Percentiles rank a stretch among this genome's conserved stretches.
These are phyloP conservation scores for Hymenoscyphus repandus DNA, from an alignment of 2,329 filamentous ascomycete species.

Conservation along the genomic window DNA sequence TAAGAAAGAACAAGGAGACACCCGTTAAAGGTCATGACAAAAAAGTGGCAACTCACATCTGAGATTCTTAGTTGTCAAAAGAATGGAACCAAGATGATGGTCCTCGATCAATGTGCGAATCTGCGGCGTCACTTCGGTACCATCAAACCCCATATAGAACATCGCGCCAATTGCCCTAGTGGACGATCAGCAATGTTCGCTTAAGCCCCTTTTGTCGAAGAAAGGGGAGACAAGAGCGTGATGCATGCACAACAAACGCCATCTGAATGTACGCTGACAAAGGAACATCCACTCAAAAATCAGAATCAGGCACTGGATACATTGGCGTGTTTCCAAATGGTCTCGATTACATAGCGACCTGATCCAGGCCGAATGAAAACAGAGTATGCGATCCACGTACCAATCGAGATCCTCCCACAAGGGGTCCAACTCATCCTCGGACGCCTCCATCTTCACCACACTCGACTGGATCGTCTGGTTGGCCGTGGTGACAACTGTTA, in stretches of 20 bases:
- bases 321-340: not conserved
- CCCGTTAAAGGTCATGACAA: not conserved
- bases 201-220: not conserved
- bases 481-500: not conserved
- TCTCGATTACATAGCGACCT: too few relatives aligned
- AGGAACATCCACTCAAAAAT: not conserved
- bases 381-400: slow-evolving; percentile 15
- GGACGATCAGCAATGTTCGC: not conserved
- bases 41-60: slow-evolving; percentile 55
- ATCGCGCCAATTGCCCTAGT: slow-evolving; percentile 14
- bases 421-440: slow-evolving; percentile 36
- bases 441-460: slow-evolving; percentile 46
- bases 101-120: slow-evolving; percentile 76
- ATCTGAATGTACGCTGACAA: too few relatives aligned
- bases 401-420: slow-evolving; percentile 30
- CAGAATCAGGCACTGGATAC: not conserved
- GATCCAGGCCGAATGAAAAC: not conserved
- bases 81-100: slow-evolving; percentile 82
- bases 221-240: not conserved
- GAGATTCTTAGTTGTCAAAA: slow-evolving; percentile 78
- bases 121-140: slow-evolving; percentile 75
- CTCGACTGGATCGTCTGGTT: not conserved
- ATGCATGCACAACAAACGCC: too few relatives aligned
- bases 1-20: not conserved
- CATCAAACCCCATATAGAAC: slow-evolving; percentile 61